These are phyloP conservation scores for Candida multigemmis DNA, from an alignment of 805 yeast genomes.

Conservation along the genomic window DNA sequence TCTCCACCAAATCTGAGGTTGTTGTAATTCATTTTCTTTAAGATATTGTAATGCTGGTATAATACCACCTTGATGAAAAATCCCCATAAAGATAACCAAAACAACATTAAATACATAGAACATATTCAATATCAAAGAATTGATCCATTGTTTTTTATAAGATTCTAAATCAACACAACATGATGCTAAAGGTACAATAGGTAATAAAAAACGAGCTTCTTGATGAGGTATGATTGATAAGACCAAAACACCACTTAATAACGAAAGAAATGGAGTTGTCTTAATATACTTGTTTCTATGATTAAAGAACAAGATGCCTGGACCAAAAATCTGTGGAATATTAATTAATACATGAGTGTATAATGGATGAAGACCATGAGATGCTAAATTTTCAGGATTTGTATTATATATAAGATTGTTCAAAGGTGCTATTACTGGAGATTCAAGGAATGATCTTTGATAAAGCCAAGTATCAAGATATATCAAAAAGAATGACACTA, in stretches of 20 bases:
- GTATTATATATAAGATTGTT: conserved; percentile 73
- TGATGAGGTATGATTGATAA: conserved; percentile 84
- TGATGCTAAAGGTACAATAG: conserved; percentile 64
- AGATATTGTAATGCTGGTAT: conserved; percentile 50
- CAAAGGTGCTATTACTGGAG: conserved; percentile 54
- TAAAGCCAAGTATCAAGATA: conserved; percentile 47
- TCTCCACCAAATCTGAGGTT: conserved; percentile 75
- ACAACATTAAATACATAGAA: conserved; percentile 63
- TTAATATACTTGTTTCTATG: conserved; percentile 31
- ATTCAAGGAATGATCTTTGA: conserved; percentile 6
- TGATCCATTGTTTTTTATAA: conserved; percentile 1
- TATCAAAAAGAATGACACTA: conserved; percentile 30
- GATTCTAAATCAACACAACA: conserved; percentile 41
- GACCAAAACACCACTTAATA: conserved; percentile 49
- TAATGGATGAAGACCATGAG: conserved; percentile 78
- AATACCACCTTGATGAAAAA: conserved; percentile 86
- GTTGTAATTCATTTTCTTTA: conserved; percentile 6
- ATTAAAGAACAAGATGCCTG: conserved; percentile 44
- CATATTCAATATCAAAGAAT: conserved; percentile 10
- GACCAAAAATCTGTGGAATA: conserved; percentile 78
- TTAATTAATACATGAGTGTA: conserved; percentile 70
- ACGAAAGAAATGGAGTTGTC: conserved; percentile 51
- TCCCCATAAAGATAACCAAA: conserved; percentile 63
- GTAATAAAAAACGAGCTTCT: conserved; percentile 81
- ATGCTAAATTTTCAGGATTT: conserved; percentile 44